These are phyloP conservation scores for Phytopythium mirpurense DNA, from an alignment of 352 stramenopile genomes.

Conservation along the genomic window DNA sequence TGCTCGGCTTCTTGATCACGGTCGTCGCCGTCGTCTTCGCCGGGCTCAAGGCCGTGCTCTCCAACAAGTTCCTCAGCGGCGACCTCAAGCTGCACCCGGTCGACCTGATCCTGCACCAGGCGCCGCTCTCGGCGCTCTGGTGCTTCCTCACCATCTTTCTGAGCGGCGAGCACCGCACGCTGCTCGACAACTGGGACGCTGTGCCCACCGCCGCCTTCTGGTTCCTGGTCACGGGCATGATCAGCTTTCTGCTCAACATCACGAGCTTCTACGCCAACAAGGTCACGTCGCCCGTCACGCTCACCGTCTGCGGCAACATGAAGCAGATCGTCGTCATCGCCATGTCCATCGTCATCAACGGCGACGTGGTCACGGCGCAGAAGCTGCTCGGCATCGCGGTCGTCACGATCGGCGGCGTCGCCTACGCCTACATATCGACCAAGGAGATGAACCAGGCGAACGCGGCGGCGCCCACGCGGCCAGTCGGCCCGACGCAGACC, in stretches of 20 bases:
- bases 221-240: conserved; percentile 84
- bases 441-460: conserved; percentile 62
- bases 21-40: conserved; percentile 86
- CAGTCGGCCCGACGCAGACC: conserved; percentile 15
- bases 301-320: conserved; percentile 92
- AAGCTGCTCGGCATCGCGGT: conserved; percentile 67
- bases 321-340: conserved; percentile 91
- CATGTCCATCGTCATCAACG: conserved; percentile 75
- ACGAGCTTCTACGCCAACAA: conserved; percentile 94
- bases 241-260: conserved; percentile 93
- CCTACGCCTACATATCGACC: conserved; percentile 76
- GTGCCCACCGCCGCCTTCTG: conserved; percentile 51
- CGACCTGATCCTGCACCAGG: conserved; percentile 91
- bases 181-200: conserved; percentile 62
- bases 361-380: conserved; percentile 62
- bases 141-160: conserved; percentile 82
- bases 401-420: conserved; percentile 56
- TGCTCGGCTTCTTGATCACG: conserved; percentile 88
- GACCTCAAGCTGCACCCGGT: conserved; percentile 92
- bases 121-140: conserved; percentile 88
- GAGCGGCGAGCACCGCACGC: conserved; percentile 59
- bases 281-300: conserved; percentile 91
- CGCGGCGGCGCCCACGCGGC: conserved; percentile 27
- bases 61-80: conserved; percentile 91
- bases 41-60: conserved; percentile 90